These are phyloP conservation scores for Beauveria sp. DNA, from an alignment of 2,329 filamentous ascomycete species.

Conservation along the genomic window DNA sequence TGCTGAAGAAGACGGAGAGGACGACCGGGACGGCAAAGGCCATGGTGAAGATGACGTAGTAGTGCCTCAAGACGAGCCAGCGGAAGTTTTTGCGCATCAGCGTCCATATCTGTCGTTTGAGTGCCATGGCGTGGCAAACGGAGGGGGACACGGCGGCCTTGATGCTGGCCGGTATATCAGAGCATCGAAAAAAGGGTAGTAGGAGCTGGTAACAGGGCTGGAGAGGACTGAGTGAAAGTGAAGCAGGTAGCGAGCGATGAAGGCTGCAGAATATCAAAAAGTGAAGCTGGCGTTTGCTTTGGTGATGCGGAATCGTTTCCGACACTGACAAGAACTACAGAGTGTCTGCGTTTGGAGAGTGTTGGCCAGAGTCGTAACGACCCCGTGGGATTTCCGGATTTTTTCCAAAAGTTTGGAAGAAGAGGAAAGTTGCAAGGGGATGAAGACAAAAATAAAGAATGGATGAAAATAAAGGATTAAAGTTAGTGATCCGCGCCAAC, in stretches of 20 bases:
- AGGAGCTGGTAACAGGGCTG: not conserved
- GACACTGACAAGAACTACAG: too few species aligned
- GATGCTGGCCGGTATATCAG: not conserved
- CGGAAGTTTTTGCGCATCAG: constrained; percentile 55
- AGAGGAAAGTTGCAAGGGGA: not conserved
- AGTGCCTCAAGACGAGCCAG: constrained; percentile 49
- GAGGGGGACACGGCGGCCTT: not conserved
- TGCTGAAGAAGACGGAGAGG: constrained; percentile 54
- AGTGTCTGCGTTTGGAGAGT: too few species aligned
- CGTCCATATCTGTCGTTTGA: constrained; percentile 52
- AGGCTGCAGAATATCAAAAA: too few species aligned
- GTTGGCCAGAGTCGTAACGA: not conserved
- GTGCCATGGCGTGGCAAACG: constrained; percentile 34
- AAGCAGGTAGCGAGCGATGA: too few species aligned
- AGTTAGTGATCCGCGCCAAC: too few species aligned
- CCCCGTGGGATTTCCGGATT: too few species aligned
- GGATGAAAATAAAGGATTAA: not conserved
- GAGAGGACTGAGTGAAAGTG: not conserved
- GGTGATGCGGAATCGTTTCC: too few species aligned
- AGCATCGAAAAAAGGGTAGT: not conserved
- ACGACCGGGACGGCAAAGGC: constrained; percentile 53
- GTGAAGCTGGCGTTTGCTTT: too few species aligned
- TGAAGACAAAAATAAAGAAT: not conserved
- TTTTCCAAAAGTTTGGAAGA: not conserved
- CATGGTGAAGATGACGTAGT: constrained; percentile 43